These are phyloP conservation scores for Lachnum nothofagi DNA, from an alignment of 2,329 filamentous ascomycete species.

Conservation along the genomic window DNA sequence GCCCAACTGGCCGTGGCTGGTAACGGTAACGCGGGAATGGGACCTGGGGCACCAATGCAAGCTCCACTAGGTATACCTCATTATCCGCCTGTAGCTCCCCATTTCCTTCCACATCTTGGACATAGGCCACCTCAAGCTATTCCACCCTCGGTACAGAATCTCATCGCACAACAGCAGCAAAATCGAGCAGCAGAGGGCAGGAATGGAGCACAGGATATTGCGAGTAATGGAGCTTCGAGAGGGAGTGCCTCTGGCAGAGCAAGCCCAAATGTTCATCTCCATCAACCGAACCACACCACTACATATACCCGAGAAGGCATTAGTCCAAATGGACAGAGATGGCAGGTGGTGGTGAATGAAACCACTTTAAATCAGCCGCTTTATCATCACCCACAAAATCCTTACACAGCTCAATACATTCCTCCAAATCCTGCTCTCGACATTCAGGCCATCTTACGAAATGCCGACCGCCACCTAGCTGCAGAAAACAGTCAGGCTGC, in stretches of 20 bases:
- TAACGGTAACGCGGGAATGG: conserved; percentile 10
- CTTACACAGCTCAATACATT: conserved; percentile 7
- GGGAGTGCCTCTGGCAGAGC: conserved; percentile 26
- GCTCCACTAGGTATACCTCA: conserved; percentile 4
- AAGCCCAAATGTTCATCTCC: conserved; percentile 28
- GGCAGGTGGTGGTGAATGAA: conserved; percentile 49
- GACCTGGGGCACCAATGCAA: conserved; percentile 1
- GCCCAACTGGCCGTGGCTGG: conserved; percentile 6
- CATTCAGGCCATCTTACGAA: conserved; percentile 25
- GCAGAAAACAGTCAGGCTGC: conserved; percentile 12
- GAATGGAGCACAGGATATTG: conserved; percentile 21
- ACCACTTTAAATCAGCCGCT: conserved; percentile 30
- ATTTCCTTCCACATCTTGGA: conserved; percentile 14
- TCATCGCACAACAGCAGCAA: conserved; percentile 28
- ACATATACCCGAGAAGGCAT: conserved; percentile 46
- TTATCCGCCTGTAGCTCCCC: too few relatives aligned
- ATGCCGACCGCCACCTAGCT: conserved; percentile 22
- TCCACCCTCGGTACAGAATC: conserved; percentile 18
- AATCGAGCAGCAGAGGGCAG: conserved; percentile 24
- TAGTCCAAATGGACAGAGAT: conserved; percentile 47
- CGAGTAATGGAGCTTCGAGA: conserved; percentile 16
- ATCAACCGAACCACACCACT: conserved; percentile 35
- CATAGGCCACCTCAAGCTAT: conserved; percentile 14
- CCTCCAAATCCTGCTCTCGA: conserved; percentile 21
- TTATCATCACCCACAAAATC: conserved; percentile 10